Percentiles rank a stretch among this genome's conserved stretches.
Evolutionary conservation across 768 basidiomycete species (phyloP).

Genomic region (Boletus tylopilopsis): DNA sequence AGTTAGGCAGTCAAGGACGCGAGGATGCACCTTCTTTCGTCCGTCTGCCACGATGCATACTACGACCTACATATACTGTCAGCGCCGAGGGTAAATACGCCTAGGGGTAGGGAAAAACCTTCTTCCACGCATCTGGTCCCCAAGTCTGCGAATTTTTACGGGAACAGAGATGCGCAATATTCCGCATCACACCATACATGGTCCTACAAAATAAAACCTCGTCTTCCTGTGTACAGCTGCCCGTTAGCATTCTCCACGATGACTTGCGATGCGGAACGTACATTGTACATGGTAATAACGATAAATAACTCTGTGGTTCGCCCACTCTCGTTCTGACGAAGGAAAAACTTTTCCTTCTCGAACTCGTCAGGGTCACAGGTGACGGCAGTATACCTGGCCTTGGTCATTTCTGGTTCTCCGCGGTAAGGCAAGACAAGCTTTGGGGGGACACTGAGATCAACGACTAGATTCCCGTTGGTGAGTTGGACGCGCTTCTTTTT

Average conservation of each 20-base stretch:
- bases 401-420: conserved; percentile 68
- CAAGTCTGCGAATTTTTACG: conserved; percentile 91
- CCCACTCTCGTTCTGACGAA: conserved; percentile 77
- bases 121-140: conserved; percentile 97
- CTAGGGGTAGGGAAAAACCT: conserved; percentile 42
- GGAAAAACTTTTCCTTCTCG: conserved; percentile 74
- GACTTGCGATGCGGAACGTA: conserved; percentile 38
- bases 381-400: conserved; percentile 80
- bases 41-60: conserved; percentile 92
- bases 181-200: conserved; percentile 91
- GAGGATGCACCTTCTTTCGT: conserved; percentile 75
- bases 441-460: conserved; percentile 81
- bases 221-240: conserved; percentile 54
- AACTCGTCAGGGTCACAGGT: conserved; percentile 95
- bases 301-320: conserved; percentile 89
- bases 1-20: conserved; percentile 84
- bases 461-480: conserved; percentile 85
- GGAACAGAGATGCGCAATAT: conserved; percentile 76
- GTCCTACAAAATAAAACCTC: conserved; percentile 91
- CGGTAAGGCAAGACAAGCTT: conserved; percentile 73
- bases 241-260: conserved; percentile 11
- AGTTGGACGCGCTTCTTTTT: conserved; percentile 80
- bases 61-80: conserved; percentile 55
- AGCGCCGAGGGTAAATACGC: background rate
- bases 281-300: conserved; percentile 96